Evolutionary conservation across 768 basidiomycete genomes (phyloP), one percentile per base, ranked within the genome.

Genomic region (Hericium erinaceus): DNA sequence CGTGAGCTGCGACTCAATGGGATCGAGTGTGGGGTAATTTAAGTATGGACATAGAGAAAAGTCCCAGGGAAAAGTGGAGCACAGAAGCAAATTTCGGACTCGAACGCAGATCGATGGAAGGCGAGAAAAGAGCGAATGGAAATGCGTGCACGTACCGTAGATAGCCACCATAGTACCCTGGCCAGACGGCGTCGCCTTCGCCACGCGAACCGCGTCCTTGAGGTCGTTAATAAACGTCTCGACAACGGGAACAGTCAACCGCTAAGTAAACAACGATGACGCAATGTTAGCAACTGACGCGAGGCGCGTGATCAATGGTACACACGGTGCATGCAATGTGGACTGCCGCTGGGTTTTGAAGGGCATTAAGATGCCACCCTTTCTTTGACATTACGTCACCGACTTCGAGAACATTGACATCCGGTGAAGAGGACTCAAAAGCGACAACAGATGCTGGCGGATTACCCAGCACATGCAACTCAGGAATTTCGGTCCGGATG

Each of bases 271-370:
- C 44, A 16, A 18, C n/a, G 20, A 46, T 46, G n/a, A 46, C 44
- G 49, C 49, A 51, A 22, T 22, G 49, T 24, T 3, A 16, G 22
- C 49, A 51, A 13, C 15, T 4, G 24, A 15, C 11, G 41, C 26
- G 59, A 15, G 54, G 52, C 56, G 33, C 51, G 58, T 50, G 52
- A 53, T 56, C 37, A 54, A 39, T 39, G 33, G 33, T 12, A 64
- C 88, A 64, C 65, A 95, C 92, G 64, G 95, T 99, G 72, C 87
- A 89, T 39, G 94, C 94, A 62, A 98, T 90, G 71, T 99, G 97
- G 46, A 98, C 78, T 9, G 87, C 93, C 11, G 88, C 75, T 1
- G 94, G 92, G 10, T 81, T 76, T 46, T 75, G 80, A 57, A 99
- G 69, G 13, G 85, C 94, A 66, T 92, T 98, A 61, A 99, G 66